Evolutionary conservation across 2,329 filamentous ascomycete species (phyloP).

Genomic region (Emergomyces orientalis): DNA sequence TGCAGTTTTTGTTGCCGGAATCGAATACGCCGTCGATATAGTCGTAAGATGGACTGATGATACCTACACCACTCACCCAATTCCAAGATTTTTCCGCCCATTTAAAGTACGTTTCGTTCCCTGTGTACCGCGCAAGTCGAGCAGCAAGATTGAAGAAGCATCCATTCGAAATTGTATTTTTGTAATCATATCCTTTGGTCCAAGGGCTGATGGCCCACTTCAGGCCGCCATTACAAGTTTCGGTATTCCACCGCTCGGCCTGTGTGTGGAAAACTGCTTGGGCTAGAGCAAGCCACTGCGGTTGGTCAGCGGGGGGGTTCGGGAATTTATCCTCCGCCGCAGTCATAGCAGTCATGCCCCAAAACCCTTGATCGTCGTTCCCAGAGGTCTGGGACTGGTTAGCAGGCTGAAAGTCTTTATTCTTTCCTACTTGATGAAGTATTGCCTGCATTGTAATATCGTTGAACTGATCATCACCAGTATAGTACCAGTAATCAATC

Average conservation of each 20-base stretch:
- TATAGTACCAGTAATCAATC: constrained; percentile 75
- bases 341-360: constrained; percentile 72
- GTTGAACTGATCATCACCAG: constrained; percentile 61
- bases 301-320: constrained; percentile 51
- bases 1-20: constrained; percentile 45
- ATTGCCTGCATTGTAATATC: constrained; percentile 58
- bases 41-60: constrained; percentile 43
- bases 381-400: constrained; percentile 40
- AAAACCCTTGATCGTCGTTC: constrained; percentile 62
- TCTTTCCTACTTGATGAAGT: constrained; percentile 62
- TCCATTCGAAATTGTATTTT: constrained; percentile 51
- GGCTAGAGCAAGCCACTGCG: constrained; percentile 68
- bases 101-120: constrained; percentile 65
- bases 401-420: constrained; percentile 67
- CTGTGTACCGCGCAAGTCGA: constrained; percentile 66
- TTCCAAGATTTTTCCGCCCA: constrained; percentile 61
- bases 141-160: constrained; percentile 52
- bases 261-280: constrained; percentile 77
- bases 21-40: constrained; percentile 50
- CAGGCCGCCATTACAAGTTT: constrained; percentile 61
- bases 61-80: constrained; percentile 44
- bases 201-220: constrained; percentile 79
- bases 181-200: constrained; percentile 57
- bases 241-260: constrained; percentile 57
- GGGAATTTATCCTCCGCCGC: constrained; percentile 70